Evolutionary conservation across 2,329 filamentous ascomycete species (phyloP).

Genomic region (Hirsutella thompsonii): DNA sequence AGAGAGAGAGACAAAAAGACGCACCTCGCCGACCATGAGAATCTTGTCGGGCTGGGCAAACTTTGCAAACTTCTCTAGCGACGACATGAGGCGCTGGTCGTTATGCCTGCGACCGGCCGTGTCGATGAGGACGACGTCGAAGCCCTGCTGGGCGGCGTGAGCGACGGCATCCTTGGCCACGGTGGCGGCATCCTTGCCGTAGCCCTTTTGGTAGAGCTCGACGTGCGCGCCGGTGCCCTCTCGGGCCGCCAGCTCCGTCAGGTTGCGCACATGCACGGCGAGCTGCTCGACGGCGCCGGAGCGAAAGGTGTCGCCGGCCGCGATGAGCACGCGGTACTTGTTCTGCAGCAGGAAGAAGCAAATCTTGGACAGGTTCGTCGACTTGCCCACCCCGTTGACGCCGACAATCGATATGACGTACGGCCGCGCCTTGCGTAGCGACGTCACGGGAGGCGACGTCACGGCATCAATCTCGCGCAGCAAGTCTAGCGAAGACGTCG

Average conservation of each 20-base stretch:
- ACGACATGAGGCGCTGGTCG: constrained; percentile 90
- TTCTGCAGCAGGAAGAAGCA: constrained; percentile 97
- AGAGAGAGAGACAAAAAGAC: constrained; percentile 2
- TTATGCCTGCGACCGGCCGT: constrained; percentile 93
- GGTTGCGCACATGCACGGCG: constrained; percentile 84
- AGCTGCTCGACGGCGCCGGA: constrained; percentile 95
- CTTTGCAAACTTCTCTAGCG: constrained; percentile 92
- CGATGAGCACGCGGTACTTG: constrained; percentile 88
- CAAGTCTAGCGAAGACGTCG: constrained; percentile 86
- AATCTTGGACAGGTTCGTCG: constrained; percentile 94
- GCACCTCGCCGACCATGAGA: constrained; percentile 69
- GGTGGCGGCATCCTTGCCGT: constrained; percentile 92
- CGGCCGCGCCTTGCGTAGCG: constrained; percentile 55
- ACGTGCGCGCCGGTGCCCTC: constrained; percentile 79
- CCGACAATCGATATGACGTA: constrained; percentile 98
- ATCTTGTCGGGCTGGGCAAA: constrained; percentile 96
- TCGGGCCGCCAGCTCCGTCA: constrained; percentile 75
- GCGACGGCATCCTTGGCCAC: constrained; percentile 90
- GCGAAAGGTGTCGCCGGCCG: constrained; percentile 91
- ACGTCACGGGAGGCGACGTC: constrained; percentile 50
- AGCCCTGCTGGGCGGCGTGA: constrained; percentile 61
- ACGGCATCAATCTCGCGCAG: constrained; percentile 84
- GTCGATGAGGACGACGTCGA: constrained; percentile 92
- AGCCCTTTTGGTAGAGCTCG: constrained; percentile 91
- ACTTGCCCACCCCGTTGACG: constrained; percentile 97